Conservation (phyloP, 176 grass and related monocot genomes). For the Neostapfia colusana region DNA sequence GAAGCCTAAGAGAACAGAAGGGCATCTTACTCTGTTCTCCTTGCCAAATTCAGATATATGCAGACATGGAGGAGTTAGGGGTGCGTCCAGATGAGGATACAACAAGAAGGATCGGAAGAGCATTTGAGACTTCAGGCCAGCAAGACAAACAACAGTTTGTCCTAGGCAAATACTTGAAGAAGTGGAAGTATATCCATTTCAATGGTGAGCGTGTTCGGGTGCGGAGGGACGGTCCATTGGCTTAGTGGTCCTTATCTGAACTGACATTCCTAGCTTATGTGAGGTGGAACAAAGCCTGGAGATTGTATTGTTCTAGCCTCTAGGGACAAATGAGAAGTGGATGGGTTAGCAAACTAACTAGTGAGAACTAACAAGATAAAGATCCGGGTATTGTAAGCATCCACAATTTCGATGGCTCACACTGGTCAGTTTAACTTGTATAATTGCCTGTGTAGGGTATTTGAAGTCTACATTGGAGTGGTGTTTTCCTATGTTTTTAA, state of each 20-base stretch:
- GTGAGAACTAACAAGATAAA: not conserved
- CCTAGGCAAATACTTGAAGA: constrained; percentile 69
- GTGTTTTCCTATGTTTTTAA: not conserved
- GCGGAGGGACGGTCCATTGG: constrained; percentile 43
- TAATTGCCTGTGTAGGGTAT: not conserved
- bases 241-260: not conserved
- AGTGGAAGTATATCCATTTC: constrained; percentile 84
- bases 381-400: constrained; percentile 11
- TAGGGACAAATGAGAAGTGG: not conserved
- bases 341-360: not conserved
- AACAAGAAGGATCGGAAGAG: constrained; percentile 68
- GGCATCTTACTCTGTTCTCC: not conserved
- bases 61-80: constrained; percentile 79
- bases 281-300: not conserved
- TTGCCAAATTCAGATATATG: constrained; percentile 55
- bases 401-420: not conserved
- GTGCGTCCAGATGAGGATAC: constrained; percentile 85
- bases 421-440: not conserved
- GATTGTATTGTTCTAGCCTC: not conserved
- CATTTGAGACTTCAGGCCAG: constrained; percentile 55
- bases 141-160: constrained; percentile 61
- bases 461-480: not conserved
- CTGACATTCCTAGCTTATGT: not conserved
- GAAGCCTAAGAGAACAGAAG: not conserved
- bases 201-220: constrained; percentile 65